phyloP scores from a whole-genome alignment of 2,329 filamentous ascomycete species.

The Colletotrichum tanaceti region DNA sequence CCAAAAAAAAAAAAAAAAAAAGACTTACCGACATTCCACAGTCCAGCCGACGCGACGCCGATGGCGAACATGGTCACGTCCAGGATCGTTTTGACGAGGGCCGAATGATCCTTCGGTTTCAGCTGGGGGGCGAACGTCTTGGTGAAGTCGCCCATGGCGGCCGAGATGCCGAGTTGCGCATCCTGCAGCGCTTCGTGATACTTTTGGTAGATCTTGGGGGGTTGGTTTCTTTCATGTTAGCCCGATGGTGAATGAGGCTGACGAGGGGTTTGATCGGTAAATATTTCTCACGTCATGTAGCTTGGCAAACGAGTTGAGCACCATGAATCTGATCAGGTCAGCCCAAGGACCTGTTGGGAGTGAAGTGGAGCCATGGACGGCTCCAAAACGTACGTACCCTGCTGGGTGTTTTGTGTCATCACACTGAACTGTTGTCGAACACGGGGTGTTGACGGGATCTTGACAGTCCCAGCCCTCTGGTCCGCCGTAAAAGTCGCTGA shows the following conservation, averaged over 20 bases:
- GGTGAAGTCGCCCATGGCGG: conserved; percentile 18
- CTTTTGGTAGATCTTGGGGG: conserved; percentile 9
- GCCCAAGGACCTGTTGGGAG: no score
- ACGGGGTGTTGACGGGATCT: conserved; percentile 20
- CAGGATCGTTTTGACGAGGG: neutral
- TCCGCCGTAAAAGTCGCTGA: conserved; percentile 30
- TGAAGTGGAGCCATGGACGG: no score
- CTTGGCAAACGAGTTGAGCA: conserved; percentile 24
- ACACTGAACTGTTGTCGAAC: conserved; percentile 24
- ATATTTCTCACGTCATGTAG: conserved; percentile 25
- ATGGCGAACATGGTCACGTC: conserved; percentile 10
- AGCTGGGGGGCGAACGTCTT: conserved; percentile 2
- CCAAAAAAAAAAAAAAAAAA: no score
- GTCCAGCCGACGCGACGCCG: neutral
- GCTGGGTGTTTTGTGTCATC: conserved; percentile 11
- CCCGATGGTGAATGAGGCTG: neutral
- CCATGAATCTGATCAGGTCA: neutral
- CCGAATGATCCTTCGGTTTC: conserved; percentile 4
- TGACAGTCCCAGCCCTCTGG: conserved; percentile 30
- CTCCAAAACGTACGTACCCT: no score
- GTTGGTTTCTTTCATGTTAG: neutral
- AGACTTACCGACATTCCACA: conserved; percentile 25
- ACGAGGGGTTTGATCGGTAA: no score
- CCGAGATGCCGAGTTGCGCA: conserved; percentile 11
- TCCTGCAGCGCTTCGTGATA: conserved; percentile 28